Base-by-base conservation (phyloP, 306 rosid genomes). In the Castanea crenata region DNA sequence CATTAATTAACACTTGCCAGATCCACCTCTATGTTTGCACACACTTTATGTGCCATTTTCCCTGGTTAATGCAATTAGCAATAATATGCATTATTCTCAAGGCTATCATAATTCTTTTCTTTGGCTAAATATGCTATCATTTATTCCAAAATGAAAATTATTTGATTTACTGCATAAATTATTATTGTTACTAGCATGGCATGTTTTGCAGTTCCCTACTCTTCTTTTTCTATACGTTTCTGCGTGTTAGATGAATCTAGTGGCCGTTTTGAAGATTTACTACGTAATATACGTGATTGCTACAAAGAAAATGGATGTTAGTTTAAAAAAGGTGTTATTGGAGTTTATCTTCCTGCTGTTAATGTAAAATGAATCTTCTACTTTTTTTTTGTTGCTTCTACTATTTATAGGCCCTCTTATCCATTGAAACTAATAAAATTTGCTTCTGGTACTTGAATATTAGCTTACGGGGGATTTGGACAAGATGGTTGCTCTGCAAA, bases 401-500 rank as follows among this genome's bases (percentile, higher is more conserved):
- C 1, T 54, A 23, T 38, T 34, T 44, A 29, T 4, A 15, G 6
- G 20, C 20, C 20, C 78, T 79, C 74, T 34, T 51, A 21, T 51
- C 49, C 35, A 59, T n/a, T 34, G 56, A 78, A 41, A 76, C 76
- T 84, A 80, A 76, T 58, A 72, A 29, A 75, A 34, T 76, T 59
- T 81, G 71, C 10, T 76, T 25, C 34, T 64, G 56, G 76, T 54
- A 11, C 65, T 62, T 78, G 44, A 31, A 19, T 35, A 67, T 55
- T 85, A 92, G 97, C 92, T 92, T 64, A 89, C 97, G 0, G 97
- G 97, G 87, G 96, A 90, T 83, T 77, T 92, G 80, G 78, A 92
- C 87, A 92, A 92, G 89, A 92, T 92, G 93, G 93, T 92, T 86
- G 97, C 97, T n/a, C 80, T 92, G 75, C 97, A 92, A 80, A 88